A percentile compares a stretch with the other conserved stretches of the same genome.
Conservation (phyloP, 164 flowering plant species). For the Tinospora cordifolia region DNA sequence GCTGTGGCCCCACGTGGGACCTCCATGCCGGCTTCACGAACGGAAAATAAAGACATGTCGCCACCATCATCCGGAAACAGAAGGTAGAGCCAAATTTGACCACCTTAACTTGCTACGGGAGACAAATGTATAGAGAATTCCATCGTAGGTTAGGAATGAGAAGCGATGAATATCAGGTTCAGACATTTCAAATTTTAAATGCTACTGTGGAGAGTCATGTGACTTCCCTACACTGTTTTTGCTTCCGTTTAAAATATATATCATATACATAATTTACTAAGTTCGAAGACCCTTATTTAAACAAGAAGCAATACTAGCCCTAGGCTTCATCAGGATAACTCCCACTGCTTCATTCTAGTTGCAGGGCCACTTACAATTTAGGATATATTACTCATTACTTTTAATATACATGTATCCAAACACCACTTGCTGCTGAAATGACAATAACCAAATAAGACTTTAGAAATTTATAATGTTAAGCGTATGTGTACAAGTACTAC, state of each 20-base stretch:
- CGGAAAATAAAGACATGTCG: constrained; percentile 18
- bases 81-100: constrained; percentile 16
- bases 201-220: background rate
- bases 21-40: constrained; percentile 48
- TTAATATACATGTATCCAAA: no score
- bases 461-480: no score
- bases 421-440: no score
- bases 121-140: background rate
- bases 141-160: no score
- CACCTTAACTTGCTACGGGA: background rate
- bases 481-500: no score
- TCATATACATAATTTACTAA: no score
- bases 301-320: background rate
- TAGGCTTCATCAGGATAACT: constrained; percentile 23
- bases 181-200: background rate
- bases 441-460: no score
- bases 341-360: constrained; percentile 1
- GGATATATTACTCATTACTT: no score
- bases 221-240: background rate
- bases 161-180: background rate
- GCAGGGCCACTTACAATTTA: no score
- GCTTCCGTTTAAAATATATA: no score
- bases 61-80: constrained; percentile 23
- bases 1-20: constrained; percentile 37
- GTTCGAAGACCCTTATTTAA: constrained; percentile 19